phyloP scores from a whole-genome alignment of 352 stramenopile genomes.

The Pythium rishiriense region DNA sequence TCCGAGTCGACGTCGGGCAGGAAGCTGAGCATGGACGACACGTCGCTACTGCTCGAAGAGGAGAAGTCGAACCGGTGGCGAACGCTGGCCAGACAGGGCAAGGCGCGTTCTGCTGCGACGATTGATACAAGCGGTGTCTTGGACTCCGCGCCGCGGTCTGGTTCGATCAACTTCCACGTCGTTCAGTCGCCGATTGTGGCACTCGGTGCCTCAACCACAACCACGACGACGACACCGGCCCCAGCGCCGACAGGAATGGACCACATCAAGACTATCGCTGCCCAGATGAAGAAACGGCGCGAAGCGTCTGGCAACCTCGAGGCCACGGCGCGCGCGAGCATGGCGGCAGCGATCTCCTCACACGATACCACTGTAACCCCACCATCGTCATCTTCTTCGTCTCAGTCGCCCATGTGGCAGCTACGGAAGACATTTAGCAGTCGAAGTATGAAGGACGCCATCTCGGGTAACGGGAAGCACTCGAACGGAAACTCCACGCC shows the following conservation, averaged over 20 bases:
- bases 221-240: background rate
- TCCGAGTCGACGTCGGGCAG: background rate
- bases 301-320: conserved; percentile 23
- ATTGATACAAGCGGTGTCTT: conserved; percentile 52
- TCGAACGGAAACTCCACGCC: conserved; percentile 1
- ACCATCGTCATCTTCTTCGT: background rate
- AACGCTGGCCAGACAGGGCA: conserved; percentile 41
- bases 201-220: background rate
- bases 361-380: background rate
- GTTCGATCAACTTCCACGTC: conserved; percentile 7
- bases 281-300: conserved; percentile 74
- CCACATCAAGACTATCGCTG: conserved; percentile 71
- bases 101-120: conserved; percentile 54
- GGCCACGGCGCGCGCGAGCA: background rate
- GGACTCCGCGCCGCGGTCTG: background rate
- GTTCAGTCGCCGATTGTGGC: conserved; percentile 20
- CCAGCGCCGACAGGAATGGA: conserved; percentile 32
- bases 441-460: conserved; percentile 5
- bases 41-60: conserved; percentile 12
- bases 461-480: conserved; percentile 6
- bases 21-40: conserved; percentile 28
- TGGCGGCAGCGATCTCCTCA: conserved; percentile 10
- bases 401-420: background rate
- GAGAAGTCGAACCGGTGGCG: conserved; percentile 12
- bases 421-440: conserved; percentile 20